Evolutionary conservation across 73 alveolate genomes (phyloP).

Genomic region (Paramecium sexaurelia): DNA sequence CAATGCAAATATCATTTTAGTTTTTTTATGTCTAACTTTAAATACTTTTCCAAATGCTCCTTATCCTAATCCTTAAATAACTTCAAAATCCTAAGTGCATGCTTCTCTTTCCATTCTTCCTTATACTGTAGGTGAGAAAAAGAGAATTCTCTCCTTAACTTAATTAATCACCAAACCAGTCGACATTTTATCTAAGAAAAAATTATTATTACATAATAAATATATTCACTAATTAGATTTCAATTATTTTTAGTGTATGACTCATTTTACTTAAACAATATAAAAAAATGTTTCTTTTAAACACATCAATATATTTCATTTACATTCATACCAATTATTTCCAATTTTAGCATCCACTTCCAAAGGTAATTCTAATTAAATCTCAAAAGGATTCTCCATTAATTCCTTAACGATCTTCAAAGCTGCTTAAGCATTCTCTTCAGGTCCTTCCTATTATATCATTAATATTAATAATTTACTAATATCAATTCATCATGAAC

Average conservation of each 20-base stretch:
- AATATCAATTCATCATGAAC: conserved; percentile 96
- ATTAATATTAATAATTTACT: background rate
- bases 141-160: conserved; percentile 62
- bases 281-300: background rate
- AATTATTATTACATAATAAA: background rate
- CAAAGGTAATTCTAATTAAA: conserved; percentile 69
- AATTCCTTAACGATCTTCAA: conserved; percentile 70
- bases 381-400: conserved; percentile 87
- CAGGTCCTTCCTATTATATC: conserved; percentile 88
- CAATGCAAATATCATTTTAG: conserved; percentile 60
- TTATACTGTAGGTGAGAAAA: conserved; percentile 61
- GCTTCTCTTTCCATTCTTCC: conserved; percentile 65
- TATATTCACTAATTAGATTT: background rate
- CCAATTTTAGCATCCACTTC: conserved; percentile 92
- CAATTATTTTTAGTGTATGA: background rate
- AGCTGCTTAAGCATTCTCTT: conserved; percentile 79
- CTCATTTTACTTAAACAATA: background rate
- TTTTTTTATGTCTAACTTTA: conserved; percentile 61
- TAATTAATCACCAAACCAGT: conserved; percentile 45
- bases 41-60: conserved; percentile 75
- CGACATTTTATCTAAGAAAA: background rate
- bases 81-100: conserved; percentile 52
- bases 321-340: conserved; percentile 89
- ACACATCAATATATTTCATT: conserved; percentile 64
- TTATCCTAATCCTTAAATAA: conserved; percentile 60